Base-by-base conservation (phyloP, 495 filamentous ascomycete genomes). In the Apodospora peruviana region DNA sequence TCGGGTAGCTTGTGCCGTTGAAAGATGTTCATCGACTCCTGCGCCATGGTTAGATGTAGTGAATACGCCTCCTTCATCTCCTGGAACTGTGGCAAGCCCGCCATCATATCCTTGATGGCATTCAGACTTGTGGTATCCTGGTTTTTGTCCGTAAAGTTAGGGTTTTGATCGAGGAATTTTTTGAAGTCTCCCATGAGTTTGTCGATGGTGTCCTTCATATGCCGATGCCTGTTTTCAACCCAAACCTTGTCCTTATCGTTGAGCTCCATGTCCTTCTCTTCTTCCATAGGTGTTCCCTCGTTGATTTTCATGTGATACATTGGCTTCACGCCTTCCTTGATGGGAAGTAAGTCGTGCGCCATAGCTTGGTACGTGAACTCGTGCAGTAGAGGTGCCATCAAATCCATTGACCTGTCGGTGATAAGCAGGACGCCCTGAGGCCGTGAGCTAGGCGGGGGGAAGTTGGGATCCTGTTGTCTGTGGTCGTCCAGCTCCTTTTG, bases 301-400 rank as follows among this genome's bases (percentile, higher is more conserved):
- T 94, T 91, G 34, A 87, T 62, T 1, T 78, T 66, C 27, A 88
- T 89, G 55, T 84, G 86, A 57, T 91, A 98, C 0, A 84, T 87
- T 12, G 93, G 79, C 62, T 91, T 95, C 38, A 95, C 88, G 11
- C 81, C 81, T 8, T 98, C 93, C 48, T 86, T 81, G 43, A 98
- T 86, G 0, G 85, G 86, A 5, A 98, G 71, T 21, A 98, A 66
- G 65, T 98, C 93, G 61, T 95, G 88, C 16, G 87, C 90, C 91
- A 98, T 97, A 22, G 91, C 88, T 66, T 97, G 93, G 62, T 96
- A 98, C 9, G 94, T 97, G 59, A 98, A 97, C 58, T 98, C 93
- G 66, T 98, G 93, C 9, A 97, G 46, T 9, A 96, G 60, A 5
- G 93, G 94, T 16, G 93, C 79, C 61, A 84, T 81, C 1, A 96